Percentiles rank a stretch among this genome's conserved stretches.
Conservation (phyloP, 2,329 filamentous ascomycete species). For the Sphaerulina vaccinii region DNA sequence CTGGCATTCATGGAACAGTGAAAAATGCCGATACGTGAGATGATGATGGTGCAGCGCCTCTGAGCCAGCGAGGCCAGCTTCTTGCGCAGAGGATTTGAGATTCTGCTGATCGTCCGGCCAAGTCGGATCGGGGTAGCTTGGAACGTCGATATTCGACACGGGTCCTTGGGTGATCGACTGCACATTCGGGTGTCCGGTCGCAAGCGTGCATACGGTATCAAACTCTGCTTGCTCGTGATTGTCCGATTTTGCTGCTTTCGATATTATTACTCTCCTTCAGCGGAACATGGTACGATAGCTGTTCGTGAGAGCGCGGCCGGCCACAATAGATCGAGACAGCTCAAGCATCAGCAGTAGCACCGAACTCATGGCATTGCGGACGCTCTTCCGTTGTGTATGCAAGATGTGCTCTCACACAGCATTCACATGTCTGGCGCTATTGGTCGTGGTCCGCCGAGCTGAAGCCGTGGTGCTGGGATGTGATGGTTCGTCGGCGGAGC, state of each 20-base stretch:
- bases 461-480: slow-evolving; percentile 26
- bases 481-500: slow-evolving; percentile 21
- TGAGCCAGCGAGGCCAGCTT: background rate
- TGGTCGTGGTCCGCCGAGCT: slow-evolving; percentile 24
- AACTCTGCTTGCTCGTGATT: slow-evolving; percentile 19
- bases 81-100: slow-evolving; percentile 18
- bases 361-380: too few relatives aligned
- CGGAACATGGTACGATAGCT: too few relatives aligned
- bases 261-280: slow-evolving; percentile 5
- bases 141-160: slow-evolving; percentile 18
- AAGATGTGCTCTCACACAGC: slow-evolving; percentile 1
- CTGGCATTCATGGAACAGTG: background rate
- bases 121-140: slow-evolving; percentile 17
- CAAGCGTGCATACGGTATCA: slow-evolving; percentile 18
- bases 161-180: slow-evolving; percentile 21
- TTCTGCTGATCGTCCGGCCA: slow-evolving; percentile 17
- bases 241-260: too few relatives aligned
- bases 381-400: too few relatives aligned
- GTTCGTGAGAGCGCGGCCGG: too few relatives aligned
- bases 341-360: too few relatives aligned
- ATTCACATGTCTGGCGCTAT: slow-evolving; percentile 14
- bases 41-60: background rate
- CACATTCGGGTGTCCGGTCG: slow-evolving; percentile 20
- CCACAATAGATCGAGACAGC: too few relatives aligned
- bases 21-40: background rate